Evolutionary conservation across 768 basidiomycete species (phyloP).

Genomic region (Chalciporus chontae): DNA sequence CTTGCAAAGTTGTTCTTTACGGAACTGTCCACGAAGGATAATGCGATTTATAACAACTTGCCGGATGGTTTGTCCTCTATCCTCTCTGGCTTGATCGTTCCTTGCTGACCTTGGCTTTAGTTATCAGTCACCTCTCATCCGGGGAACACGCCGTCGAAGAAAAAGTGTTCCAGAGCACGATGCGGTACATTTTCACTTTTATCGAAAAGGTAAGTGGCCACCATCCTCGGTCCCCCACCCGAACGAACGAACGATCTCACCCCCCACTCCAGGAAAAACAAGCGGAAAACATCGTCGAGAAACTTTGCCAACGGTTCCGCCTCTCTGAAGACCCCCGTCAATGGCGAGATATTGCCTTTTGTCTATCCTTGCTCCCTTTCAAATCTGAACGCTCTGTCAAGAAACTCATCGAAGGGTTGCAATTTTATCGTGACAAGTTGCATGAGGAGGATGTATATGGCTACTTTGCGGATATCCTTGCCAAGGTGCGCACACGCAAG

Average conservation of each 20-base stretch:
- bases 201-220: slow-evolving; percentile 78
- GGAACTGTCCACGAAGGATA: slow-evolving; percentile 94
- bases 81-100: no score
- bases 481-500: slow-evolving; percentile 53
- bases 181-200: slow-evolving; percentile 93
- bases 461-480: slow-evolving; percentile 86
- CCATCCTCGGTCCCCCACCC: not conserved
- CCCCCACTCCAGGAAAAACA: slow-evolving; percentile 84
- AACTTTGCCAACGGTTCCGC: slow-evolving; percentile 94
- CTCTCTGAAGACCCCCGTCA: slow-evolving; percentile 85
- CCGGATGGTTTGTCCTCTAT: slow-evolving; percentile 60
- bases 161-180: slow-evolving; percentile 85
- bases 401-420: slow-evolving; percentile 90
- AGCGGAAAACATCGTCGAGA: slow-evolving; percentile 96
- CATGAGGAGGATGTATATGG: slow-evolving; percentile 81
- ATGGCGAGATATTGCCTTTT: slow-evolving; percentile 97
- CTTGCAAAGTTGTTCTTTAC: slow-evolving; percentile 98
- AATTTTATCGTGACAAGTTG: slow-evolving; percentile 93
- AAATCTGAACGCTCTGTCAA: slow-evolving; percentile 96
- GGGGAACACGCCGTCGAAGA: slow-evolving; percentile 93
- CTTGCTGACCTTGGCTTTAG: slow-evolving; percentile 35
- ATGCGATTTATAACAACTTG: slow-evolving; percentile 98
- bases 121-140: slow-evolving; percentile 91
- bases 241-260: not conserved
- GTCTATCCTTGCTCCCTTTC: slow-evolving; percentile 91